Evolutionary conservation across 1,284 basidiomycete genomes (phyloP).

Genomic region (Cutaneotrichosporon sp.): DNA sequence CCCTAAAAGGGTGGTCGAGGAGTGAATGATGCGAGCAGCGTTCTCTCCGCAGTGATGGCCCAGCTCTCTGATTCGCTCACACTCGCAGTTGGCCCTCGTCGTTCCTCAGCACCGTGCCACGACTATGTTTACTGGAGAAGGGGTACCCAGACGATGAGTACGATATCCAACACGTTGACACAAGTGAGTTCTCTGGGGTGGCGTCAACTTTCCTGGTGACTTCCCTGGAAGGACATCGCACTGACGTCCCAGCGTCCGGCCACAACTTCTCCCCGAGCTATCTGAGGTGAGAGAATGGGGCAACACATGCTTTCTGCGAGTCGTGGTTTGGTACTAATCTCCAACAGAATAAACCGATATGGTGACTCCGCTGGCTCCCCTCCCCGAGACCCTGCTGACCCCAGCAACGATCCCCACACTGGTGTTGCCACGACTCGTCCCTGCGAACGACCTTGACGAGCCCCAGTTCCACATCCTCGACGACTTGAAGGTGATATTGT

Average conservation of each 20-base stretch:
- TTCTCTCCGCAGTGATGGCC: neutral
- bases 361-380: neutral
- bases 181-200: conserved; percentile 38
- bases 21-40: neutral
- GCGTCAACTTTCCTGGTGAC: neutral
- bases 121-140: conserved; percentile 54
- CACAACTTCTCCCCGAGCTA: conserved; percentile 56
- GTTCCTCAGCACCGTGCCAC: conserved; percentile 53
- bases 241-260: conserved; percentile 47
- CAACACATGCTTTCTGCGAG: neutral
- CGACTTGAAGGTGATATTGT: neutral
- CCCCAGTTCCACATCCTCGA: neutral
- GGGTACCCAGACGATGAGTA: conserved; percentile 54
- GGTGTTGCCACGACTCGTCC: neutral
- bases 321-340: no score
- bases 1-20: no score
- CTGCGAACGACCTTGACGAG: neutral
- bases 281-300: conserved; percentile 41
- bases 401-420: conserved; percentile 1
- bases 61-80: neutral
- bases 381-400: no score
- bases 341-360: neutral
- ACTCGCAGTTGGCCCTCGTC: conserved; percentile 46
- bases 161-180: conserved; percentile 49
- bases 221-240: no score